Base-by-base conservation (phyloP, 2,329 filamentous ascomycete species). In the Cercospora beticola region DNA sequence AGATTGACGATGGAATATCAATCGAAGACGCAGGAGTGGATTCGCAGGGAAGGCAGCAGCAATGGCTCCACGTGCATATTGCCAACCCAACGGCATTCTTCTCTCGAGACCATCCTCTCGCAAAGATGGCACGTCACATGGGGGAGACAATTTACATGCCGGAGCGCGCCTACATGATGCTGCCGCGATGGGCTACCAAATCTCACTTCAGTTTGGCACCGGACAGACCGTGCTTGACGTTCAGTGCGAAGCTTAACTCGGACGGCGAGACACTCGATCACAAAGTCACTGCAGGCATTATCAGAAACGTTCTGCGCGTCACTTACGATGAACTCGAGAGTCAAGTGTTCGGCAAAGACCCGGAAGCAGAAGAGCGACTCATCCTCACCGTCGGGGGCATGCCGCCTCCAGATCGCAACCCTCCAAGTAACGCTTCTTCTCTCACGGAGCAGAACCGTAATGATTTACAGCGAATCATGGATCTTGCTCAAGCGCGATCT, bases 1-100 rank as follows among this genome's bases (percentile, higher is more conserved):
- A 94, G 73, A 90, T 95, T 67, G 92, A 96, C 73, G 92, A 96
- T 76, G 92, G 89, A 1, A 80, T 96, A 8, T 94, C 92, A 0
- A 76, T 95, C 7, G 89, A 93, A 75, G 79, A 79, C 70, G 75
- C 72, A 23, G 72, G 69, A 6, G 68, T 68, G 2, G 73, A 68
- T 31, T 31, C 62, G 2, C 69, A 74, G 49, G 83, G 21, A 77
- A 70, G 69, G 26, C 76, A 71, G n/a, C 84, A 90, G 72, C 88
- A 87, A 74, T 95, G 92, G 92, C 82, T 94, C 31, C 91, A 93
- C 75, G 80, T 93, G 33, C 92, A 95, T 77, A 86, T 91, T 52
- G 92, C 92, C 14, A 92, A 95, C 75, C 92, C 92, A 8, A 90
- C 90, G 2, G 91, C 92, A 5, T 86, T 87, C 68, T 87, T 95